These are phyloP conservation scores for Dactylella cylindrospora DNA, from an alignment of 2,329 filamentous ascomycete genomes.

Conservation along the genomic window DNA sequence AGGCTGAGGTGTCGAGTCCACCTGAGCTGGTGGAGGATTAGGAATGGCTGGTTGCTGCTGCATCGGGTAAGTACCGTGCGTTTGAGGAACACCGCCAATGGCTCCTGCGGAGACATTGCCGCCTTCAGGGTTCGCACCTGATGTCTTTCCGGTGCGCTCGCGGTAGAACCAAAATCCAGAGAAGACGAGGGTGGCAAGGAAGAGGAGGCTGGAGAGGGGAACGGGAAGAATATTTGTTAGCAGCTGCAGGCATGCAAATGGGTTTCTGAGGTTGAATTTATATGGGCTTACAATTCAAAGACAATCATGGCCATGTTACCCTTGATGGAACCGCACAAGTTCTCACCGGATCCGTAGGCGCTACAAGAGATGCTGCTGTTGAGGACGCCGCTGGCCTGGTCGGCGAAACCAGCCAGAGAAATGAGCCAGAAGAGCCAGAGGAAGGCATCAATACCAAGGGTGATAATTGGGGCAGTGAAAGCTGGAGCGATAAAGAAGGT, in stretches of 20 bases:
- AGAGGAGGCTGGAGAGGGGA: conserved; percentile 42
- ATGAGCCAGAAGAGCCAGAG: conserved; percentile 50
- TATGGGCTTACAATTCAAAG: conserved; percentile 37
- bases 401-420: conserved; percentile 45
- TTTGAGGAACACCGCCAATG: conserved; percentile 19
- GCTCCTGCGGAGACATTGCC: conserved; percentile 34
- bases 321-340: conserved; percentile 15
- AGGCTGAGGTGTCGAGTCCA: conserved; percentile 7
- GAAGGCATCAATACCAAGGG: conserved; percentile 51
- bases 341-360: neutral
- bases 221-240: neutral
- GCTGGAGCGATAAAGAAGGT: conserved; percentile 46
- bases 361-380: conserved; percentile 4
- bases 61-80: conserved; percentile 41
- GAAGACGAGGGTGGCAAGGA: conserved; percentile 46
- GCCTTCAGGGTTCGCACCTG: conserved; percentile 41
- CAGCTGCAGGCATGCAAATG: neutral
- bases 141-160: conserved; percentile 26
- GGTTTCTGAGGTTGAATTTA: neutral
- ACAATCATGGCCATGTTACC: conserved; percentile 34
- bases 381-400: conserved; percentile 15
- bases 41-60: conserved; percentile 23
- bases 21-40: conserved; percentile 1
- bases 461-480: conserved; percentile 45
- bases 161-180: conserved; percentile 41